phyloP scores from a whole-genome alignment of 768 basidiomycete genomes.

The Podaxis carcinomalis region DNA sequence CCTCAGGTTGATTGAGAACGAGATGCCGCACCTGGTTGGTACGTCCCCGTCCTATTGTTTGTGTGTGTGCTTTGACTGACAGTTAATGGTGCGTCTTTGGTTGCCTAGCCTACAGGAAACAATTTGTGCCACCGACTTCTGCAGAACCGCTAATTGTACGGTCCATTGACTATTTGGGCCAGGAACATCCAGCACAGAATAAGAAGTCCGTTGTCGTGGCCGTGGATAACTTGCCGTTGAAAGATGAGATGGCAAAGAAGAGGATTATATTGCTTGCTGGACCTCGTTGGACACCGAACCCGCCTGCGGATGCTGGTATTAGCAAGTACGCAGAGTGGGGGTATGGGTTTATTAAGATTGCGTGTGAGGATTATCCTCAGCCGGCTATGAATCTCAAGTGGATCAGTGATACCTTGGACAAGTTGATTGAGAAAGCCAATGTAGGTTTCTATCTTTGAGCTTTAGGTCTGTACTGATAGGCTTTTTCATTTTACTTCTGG shows the following conservation, averaged over 20 bases:
- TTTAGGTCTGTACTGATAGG: constrained; percentile 8
- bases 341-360: constrained; percentile 86
- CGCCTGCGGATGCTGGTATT: constrained; percentile 68
- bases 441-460: constrained; percentile 43
- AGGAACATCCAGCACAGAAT: constrained; percentile 62
- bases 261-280: constrained; percentile 89
- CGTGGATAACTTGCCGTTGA: constrained; percentile 69
- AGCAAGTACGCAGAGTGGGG: constrained; percentile 42
- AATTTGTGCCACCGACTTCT: constrained; percentile 64
- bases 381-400: constrained; percentile 91
- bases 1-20: constrained; percentile 82
- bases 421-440: constrained; percentile 76
- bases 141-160: constrained; percentile 64
- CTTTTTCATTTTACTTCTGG: not conserved
- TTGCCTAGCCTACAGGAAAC: constrained; percentile 70
- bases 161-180: constrained; percentile 73
- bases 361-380: constrained; percentile 82
- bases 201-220: constrained; percentile 76
- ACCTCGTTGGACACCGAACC: constrained; percentile 74
- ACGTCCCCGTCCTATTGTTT: constrained; percentile 10
- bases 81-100: not conserved
- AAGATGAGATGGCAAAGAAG: constrained; percentile 60
- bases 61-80: constrained; percentile 1
- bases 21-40: constrained; percentile 87
- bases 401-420: constrained; percentile 83